Evolutionary conservation across 257 asterid species (phyloP).

Genomic region (Solanum phureja): DNA sequence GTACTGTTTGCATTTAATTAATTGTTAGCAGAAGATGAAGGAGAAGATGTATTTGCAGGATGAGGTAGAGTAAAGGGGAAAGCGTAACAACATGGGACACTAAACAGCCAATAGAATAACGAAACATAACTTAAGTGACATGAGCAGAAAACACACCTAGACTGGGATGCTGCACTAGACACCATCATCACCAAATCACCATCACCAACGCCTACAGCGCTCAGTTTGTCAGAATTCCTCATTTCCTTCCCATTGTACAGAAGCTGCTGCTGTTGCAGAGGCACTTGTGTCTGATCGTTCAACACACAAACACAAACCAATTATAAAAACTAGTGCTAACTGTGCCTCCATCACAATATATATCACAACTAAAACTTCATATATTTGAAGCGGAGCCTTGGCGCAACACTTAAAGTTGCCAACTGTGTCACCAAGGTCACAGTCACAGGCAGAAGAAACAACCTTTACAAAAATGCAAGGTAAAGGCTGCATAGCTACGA

Average conservation of each 20-base stretch:
- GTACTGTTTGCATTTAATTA: constrained; percentile 24
- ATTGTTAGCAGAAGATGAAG: background rate
- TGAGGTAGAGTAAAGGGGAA: background rate
- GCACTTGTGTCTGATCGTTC: constrained; percentile 61
- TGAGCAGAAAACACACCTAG: constrained; percentile 36
- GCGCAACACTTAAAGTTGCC: background rate
- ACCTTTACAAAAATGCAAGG: background rate
- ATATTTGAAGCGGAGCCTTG: background rate
- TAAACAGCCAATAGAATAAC: background rate
- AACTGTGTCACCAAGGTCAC: background rate
- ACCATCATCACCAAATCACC: constrained; percentile 97
- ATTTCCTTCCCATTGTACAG: constrained; percentile 73
- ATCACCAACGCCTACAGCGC: constrained; percentile 63
- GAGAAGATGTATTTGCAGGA: background rate
- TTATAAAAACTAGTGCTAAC: background rate
- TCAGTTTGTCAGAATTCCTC: constrained; percentile 64
- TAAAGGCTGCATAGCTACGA: background rate
- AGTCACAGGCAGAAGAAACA: background rate
- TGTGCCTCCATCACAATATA: background rate
- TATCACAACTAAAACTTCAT: background rate
- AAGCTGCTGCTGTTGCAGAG: constrained; percentile 83
- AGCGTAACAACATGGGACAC: background rate
- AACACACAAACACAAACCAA: constrained; percentile 2
- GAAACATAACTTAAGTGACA: background rate
- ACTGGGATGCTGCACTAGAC: constrained; percentile 31